phyloP scores from a whole-genome alignment of 345 rosid species.

The Gossypium herbaceum region DNA sequence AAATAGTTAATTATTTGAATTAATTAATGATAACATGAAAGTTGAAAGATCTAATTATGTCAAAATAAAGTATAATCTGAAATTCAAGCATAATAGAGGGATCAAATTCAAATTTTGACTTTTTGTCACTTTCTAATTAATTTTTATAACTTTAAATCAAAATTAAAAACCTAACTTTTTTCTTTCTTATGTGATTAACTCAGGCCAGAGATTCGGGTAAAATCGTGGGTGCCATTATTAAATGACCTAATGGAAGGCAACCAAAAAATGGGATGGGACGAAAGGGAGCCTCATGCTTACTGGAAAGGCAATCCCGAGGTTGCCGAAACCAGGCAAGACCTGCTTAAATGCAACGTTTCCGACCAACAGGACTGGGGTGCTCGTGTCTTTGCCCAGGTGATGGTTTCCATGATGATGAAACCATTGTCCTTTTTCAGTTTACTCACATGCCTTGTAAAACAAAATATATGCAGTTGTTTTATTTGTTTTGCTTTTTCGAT shows the following conservation, averaged over 20 bases:
- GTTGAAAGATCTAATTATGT: too few relatives aligned
- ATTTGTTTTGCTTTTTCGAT: too few relatives aligned
- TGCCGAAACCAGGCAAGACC: conserved; percentile 59
- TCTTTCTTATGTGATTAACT: neutral
- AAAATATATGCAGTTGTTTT: too few relatives aligned
- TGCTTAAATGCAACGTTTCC: conserved; percentile 70
- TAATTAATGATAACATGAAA: too few relatives aligned
- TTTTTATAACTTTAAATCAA: too few relatives aligned
- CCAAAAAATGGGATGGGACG: conserved; percentile 42
- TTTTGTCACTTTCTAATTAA: too few relatives aligned
- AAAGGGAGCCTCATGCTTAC: conserved; percentile 71
- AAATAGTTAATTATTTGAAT: too few relatives aligned
- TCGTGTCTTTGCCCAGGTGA: conserved; percentile 65
- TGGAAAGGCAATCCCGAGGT: conserved; percentile 94
- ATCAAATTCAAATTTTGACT: too few relatives aligned
- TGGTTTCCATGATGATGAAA: neutral
- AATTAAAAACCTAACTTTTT: neutral
- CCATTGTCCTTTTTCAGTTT: neutral
- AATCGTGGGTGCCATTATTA: conserved; percentile 60
- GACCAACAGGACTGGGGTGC: conserved; percentile 80
- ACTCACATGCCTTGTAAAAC: neutral
- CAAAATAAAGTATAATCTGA: too few relatives aligned
- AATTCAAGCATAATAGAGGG: too few relatives aligned
- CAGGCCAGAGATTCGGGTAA: conserved; percentile 75
- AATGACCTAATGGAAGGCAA: conserved; percentile 55